Evolutionary conservation across 495 filamentous ascomycete genomes (phyloP), one percentile per base, ranked within the genome.

Genomic region (Aspergillus asperescens): DNA sequence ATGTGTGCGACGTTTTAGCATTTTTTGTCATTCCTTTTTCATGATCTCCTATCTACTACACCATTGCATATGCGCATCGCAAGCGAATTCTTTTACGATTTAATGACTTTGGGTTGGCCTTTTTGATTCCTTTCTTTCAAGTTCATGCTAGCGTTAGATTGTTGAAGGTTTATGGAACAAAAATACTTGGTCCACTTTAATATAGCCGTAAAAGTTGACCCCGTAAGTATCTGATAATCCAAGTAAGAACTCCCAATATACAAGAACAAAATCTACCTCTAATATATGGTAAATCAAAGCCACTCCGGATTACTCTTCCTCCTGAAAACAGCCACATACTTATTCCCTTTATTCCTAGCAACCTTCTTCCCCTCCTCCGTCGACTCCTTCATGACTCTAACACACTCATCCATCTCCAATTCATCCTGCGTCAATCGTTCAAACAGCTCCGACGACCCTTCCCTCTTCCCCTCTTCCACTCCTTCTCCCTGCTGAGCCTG

Each of bases 311-410:
- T 87, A 61, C 82, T 84, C 64, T 85, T 71, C 56, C 93, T 80
- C 63, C 85, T 77, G 67, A 89, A 98, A 22, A 90, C 81, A 39
- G 88, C 89, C 32, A 96, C 85, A 66, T 85, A 90, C 71, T 96
- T 97, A 54, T 76, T 77, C 0, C 94, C 93, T 37, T 85, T 81
- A 71, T 96, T 93, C 65, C 93, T 81, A 55, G 84, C 82, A 6
- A 98, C 93, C 73, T 98, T 98, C 77, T 95, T 95, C 42, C 92
- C 89, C 75, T 98, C 93, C 69, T 98, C 93, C 2, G 93, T 98
- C 69, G 88, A 89, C 29, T 70, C 81, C 67, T 68, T 81, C 90
- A 98, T 96, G 31, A 90, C 77, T 51, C 67, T 66, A 13, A 95
- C 88, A 65, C 87, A 92, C 49, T 81, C 77, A 71, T 95, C 91